Conservation (phyloP, 352 stramenopile genomes). For the Paralagenidium karlingii region DNA sequence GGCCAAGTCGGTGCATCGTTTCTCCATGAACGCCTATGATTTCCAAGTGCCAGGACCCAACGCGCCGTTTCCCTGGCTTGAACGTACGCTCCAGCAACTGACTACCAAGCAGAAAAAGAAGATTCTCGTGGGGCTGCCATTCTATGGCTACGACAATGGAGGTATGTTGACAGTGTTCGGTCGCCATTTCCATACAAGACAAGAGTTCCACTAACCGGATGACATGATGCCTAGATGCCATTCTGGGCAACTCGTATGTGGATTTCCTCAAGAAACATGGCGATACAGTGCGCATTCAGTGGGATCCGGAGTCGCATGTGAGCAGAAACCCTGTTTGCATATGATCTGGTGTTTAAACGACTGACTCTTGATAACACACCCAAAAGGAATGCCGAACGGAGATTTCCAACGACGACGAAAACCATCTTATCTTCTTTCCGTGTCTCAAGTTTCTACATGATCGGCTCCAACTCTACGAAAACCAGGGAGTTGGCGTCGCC, state of each 20-base stretch:
- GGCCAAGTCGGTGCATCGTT: slow-evolving; percentile 51
- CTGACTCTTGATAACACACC: no score
- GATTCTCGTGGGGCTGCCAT: slow-evolving; percentile 59
- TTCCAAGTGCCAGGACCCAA: slow-evolving; percentile 47
- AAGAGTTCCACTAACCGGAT: no score
- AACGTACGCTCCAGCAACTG: slow-evolving; percentile 37
- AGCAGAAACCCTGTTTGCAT: neutral
- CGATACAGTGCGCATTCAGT: slow-evolving; percentile 24
- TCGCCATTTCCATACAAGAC: no score
- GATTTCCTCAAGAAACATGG: slow-evolving; percentile 19
- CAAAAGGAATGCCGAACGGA: no score
- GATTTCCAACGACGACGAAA: slow-evolving; percentile 10
- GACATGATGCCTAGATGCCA: no score
- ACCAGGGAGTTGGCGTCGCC: slow-evolving; percentile 27
- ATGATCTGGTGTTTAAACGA: neutral
- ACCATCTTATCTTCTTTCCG: slow-evolving; percentile 56
- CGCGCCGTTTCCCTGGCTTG: slow-evolving; percentile 51
- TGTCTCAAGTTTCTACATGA: slow-evolving; percentile 72
- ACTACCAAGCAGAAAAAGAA: slow-evolving; percentile 25
- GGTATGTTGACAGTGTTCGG: slow-evolving; percentile 9
- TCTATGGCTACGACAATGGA: slow-evolving; percentile 73
- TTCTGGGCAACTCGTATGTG: slow-evolving; percentile 28
- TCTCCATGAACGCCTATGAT: slow-evolving; percentile 79
- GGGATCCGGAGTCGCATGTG: slow-evolving; percentile 30
- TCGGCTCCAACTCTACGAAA: slow-evolving; percentile 36